phyloP scores from a whole-genome alignment of 75 land plant species.

The Picea sitchensis region DNA sequence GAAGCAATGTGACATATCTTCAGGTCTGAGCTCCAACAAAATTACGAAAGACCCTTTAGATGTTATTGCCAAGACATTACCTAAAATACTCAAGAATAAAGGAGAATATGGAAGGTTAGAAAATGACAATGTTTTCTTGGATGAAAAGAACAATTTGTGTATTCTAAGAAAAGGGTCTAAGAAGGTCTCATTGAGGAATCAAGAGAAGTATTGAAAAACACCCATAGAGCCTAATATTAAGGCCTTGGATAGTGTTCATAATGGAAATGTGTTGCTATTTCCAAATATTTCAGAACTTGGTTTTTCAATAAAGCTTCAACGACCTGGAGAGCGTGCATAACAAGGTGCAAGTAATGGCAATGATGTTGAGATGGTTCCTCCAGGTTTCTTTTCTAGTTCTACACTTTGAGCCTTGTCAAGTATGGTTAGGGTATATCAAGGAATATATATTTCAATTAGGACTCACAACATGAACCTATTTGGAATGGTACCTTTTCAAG shows the following conservation, averaged over 20 bases:
- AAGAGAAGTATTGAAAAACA: neutral
- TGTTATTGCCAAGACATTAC: neutral
- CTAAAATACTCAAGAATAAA: slow-evolving; percentile 6
- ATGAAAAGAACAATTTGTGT: neutral
- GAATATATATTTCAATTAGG: neutral
- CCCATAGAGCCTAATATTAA: neutral
- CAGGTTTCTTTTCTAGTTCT: slow-evolving; percentile 7
- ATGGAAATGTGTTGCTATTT: neutral
- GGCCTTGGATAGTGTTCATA: neutral
- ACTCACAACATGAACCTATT: neutral
- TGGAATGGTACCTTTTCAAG: neutral
- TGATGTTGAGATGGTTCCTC: neutral
- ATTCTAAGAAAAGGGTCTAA: neutral
- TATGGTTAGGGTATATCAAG: neutral
- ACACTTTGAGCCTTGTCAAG: slow-evolving; percentile 5
- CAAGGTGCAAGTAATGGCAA: neutral
- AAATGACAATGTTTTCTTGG: slow-evolving; percentile 9
- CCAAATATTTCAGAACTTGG: neutral
- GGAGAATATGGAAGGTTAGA: neutral
- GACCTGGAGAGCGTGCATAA: neutral
- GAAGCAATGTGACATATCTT: neutral
- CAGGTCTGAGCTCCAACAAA: neutral
- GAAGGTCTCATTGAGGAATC: neutral
- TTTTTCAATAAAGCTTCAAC: slow-evolving; percentile 11
- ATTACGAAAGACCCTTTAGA: neutral